phyloP scores from a whole-genome alignment of 495 filamentous ascomycete species.

The Xylaria grammica region DNA sequence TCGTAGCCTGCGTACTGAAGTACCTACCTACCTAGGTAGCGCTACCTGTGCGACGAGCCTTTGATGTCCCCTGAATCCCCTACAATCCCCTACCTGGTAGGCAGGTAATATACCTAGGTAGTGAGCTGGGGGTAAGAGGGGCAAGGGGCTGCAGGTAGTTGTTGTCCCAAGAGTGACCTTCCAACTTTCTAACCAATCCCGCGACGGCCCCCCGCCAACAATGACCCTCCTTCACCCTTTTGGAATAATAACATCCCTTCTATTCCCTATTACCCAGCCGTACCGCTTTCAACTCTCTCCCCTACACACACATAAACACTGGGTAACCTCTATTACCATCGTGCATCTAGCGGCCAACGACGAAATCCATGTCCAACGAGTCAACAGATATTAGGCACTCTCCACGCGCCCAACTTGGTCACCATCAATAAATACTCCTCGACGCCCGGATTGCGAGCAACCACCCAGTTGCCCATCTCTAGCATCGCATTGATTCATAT shows the following conservation, averaged over 20 bases:
- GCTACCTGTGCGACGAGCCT: too few relatives aligned
- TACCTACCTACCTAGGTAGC: too few relatives aligned
- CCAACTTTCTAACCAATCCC: conserved; percentile 21
- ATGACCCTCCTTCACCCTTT: conserved; percentile 24
- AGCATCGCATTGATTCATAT: conserved; percentile 9
- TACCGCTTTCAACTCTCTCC: not conserved
- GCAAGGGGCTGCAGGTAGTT: conserved; percentile 8
- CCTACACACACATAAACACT: conserved; percentile 5
- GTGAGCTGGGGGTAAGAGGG: conserved; percentile 11
- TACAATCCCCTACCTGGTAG: not conserved
- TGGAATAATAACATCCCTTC: conserved; percentile 25
- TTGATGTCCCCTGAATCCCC: not conserved
- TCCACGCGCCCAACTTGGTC: conserved; percentile 13
- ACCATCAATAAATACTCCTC: not conserved
- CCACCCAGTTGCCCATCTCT: not conserved
- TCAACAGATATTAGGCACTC: conserved; percentile 8
- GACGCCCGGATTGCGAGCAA: conserved; percentile 11
- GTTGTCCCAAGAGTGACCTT: conserved; percentile 13
- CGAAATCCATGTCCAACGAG: conserved; percentile 14
- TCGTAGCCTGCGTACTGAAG: too few relatives aligned
- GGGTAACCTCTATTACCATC: conserved; percentile 10
- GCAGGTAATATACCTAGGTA: not conserved
- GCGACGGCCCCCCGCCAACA: conserved; percentile 21
- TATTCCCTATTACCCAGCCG: conserved; percentile 11
- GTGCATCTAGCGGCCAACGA: conserved; percentile 12